Evolutionary conservation across 192 early-diverging fungal genomes (phyloP), one percentile per base, ranked within the genome.

Genomic region (Coemansia sp.): DNA sequence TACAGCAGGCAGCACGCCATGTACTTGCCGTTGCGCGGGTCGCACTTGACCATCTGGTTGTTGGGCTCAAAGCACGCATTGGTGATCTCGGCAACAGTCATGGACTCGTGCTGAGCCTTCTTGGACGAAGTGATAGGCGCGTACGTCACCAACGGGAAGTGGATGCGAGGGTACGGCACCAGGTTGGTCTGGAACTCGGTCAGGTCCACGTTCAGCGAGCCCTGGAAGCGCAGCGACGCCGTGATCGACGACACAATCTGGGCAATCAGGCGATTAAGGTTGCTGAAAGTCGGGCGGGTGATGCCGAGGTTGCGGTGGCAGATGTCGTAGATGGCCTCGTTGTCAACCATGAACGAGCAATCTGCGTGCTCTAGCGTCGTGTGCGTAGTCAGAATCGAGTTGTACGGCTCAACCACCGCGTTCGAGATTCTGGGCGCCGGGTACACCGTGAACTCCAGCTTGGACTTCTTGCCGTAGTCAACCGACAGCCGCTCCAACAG

Each of bases 391-490:
- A 98, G 83, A 81, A 98, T 97, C 63, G 96, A 97, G 89, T 98
- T 96, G 86, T 96, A 97, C 58, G 95, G 95, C 84, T 97, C 95
- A 40, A 98, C 94, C 58, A 97, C 93, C 5, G 94, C 89, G 63
- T 95, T 98, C 67, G 95, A 91, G 53, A 98, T 90, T 81, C 93
- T 94, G 56, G 96, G 96, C 40, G 96, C 95, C 12, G 96, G 96
- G 87, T 98, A 98, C 37, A 98, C 94, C 4, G 94, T 96, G 85
- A 98, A 98, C 86, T 98, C 96, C 70, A 99, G 90, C 90, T 99
- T 99, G 79, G 95, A 97, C 90, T 99, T 99, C 83, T 99, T 99
- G 81, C 97, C 96, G 83, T 99, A 99, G 86, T 99, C 97, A 58
- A 97, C 95, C 15, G 96, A 98, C 51, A 99, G 86, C 76, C 97